These are phyloP conservation scores for Trichoderma sp. DNA, from an alignment of 2,329 filamentous ascomycete genomes.

Conservation along the genomic window DNA sequence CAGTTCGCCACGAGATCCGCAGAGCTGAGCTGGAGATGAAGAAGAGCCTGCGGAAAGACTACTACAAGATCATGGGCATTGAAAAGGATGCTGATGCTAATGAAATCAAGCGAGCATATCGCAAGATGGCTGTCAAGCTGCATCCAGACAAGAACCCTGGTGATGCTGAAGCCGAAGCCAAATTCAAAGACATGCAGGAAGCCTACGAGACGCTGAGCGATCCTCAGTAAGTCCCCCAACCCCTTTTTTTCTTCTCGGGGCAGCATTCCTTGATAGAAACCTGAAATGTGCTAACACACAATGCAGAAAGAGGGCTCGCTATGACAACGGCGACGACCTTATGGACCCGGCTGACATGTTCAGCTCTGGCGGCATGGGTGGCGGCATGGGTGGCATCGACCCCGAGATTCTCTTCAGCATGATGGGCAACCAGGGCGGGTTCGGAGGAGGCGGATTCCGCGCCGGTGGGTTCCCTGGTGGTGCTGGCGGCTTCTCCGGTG, in stretches of 20 bases:
- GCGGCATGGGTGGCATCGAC: constrained; percentile 67
- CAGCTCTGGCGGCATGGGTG: constrained; percentile 61
- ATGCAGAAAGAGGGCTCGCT: constrained; percentile 75
- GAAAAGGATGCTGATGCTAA: constrained; percentile 79
- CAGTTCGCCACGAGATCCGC: constrained; percentile 78
- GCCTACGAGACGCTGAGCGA: constrained; percentile 96
- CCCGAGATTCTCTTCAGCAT: constrained; percentile 79
- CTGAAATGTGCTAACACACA: constrained; percentile 33
- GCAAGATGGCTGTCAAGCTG: constrained; percentile 87
- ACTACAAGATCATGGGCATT: constrained; percentile 94
- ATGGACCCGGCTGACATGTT: constrained; percentile 87
- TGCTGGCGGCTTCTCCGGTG: constrained; percentile 47
- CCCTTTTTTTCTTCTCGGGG: not conserved
- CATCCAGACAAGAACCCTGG: constrained; percentile 98
- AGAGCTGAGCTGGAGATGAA: constrained; percentile 93
- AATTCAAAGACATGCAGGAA: constrained; percentile 97
- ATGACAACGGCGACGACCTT: constrained; percentile 89
- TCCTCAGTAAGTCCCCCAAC: constrained; percentile 69
- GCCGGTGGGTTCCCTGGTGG: constrained; percentile 51
- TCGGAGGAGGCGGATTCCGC: constrained; percentile 53
- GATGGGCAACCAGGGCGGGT: constrained; percentile 66
- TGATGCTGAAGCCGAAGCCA: constrained; percentile 76
- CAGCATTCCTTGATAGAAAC: not conserved
- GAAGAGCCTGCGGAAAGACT: constrained; percentile 96
- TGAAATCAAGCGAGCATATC: constrained; percentile 95